These are phyloP conservation scores for Aureobasidium sp. DNA, from an alignment of 2,329 filamentous ascomycete genomes.

Conservation along the genomic window DNA sequence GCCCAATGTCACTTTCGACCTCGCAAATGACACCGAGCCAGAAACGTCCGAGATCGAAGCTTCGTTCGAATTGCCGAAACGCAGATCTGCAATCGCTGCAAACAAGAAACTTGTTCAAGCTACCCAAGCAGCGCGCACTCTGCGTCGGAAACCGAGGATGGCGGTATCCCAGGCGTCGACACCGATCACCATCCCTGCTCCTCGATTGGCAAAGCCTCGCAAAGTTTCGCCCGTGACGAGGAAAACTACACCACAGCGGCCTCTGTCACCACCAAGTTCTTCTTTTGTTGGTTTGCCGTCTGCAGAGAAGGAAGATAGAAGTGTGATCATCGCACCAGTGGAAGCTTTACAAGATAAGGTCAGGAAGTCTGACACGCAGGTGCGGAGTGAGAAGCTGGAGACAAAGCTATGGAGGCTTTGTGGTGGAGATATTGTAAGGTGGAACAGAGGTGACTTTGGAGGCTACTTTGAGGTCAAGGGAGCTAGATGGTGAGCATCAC, in stretches of 20 bases:
- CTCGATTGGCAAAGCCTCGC: neutral
- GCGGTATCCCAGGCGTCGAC: neutral
- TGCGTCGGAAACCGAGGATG: neutral
- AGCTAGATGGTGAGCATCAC: constrained; percentile 23
- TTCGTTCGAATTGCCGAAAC: constrained; percentile 6
- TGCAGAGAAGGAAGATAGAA: neutral
- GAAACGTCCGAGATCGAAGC: neutral
- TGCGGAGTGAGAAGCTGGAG: constrained; percentile 19
- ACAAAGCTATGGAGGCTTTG: constrained; percentile 28
- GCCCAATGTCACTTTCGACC: neutral
- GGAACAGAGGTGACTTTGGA: constrained; percentile 32
- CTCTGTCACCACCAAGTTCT: neutral
- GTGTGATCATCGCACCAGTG: neutral
- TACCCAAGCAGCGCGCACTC: neutral
- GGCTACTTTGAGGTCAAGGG: constrained; percentile 25
- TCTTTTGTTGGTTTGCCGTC: neutral
- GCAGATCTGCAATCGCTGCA: constrained; percentile 1
- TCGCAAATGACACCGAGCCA: neutral
- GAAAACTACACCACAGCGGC: neutral
- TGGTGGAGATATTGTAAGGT: constrained; percentile 26
- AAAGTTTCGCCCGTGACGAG: neutral
- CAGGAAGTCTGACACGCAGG: constrained; percentile 18
- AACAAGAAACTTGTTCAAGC: neutral
- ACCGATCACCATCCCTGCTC: neutral
- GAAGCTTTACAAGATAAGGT: constrained; percentile 13